phyloP scores from a whole-genome alignment of 1,284 basidiomycete genomes.

The Veloporphyrellus conicus region DNA sequence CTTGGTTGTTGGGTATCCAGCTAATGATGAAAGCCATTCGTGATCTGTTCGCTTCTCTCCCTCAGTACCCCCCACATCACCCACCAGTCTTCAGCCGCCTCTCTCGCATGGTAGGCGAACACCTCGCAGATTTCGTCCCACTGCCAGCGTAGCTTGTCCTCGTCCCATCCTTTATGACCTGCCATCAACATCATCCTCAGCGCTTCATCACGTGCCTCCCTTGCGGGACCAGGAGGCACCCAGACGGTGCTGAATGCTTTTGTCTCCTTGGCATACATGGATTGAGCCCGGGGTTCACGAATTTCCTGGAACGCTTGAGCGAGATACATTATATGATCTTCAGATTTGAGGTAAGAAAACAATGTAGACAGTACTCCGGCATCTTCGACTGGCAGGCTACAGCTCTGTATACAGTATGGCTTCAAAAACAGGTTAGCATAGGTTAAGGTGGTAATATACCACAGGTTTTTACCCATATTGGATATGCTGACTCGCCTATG shows the following conservation, averaged over 20 bases:
- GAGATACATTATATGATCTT: constrained; percentile 40
- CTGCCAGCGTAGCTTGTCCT: constrained; percentile 33
- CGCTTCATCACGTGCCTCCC: constrained; percentile 37
- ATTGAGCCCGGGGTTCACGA: constrained; percentile 33
- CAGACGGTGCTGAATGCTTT: constrained; percentile 24
- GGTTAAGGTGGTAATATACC: not conserved
- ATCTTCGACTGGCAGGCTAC: constrained; percentile 37
- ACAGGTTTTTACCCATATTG: constrained; percentile 34
- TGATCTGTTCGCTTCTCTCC: constrained; percentile 29
- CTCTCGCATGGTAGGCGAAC: constrained; percentile 44
- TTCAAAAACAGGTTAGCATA: constrained; percentile 18
- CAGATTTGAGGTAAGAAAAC: constrained; percentile 40
- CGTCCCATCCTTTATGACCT: constrained; percentile 33
- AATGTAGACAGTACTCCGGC: constrained; percentile 44
- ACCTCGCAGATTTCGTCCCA: constrained; percentile 43
- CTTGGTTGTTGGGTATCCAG: constrained; percentile 1
- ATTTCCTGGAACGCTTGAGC: constrained; percentile 44
- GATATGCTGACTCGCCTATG: constrained; percentile 48
- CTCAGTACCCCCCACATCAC: constrained; percentile 40
- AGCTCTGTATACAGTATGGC: constrained; percentile 35
- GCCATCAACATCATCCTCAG: constrained; percentile 29
- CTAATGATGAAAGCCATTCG: constrained; percentile 7
- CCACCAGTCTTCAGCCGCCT: constrained; percentile 49
- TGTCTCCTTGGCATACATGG: constrained; percentile 27
- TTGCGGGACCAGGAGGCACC: constrained; percentile 39